phyloP scores from a whole-genome alignment of 768 basidiomycete species.

The Dioszegia crocea region DNA sequence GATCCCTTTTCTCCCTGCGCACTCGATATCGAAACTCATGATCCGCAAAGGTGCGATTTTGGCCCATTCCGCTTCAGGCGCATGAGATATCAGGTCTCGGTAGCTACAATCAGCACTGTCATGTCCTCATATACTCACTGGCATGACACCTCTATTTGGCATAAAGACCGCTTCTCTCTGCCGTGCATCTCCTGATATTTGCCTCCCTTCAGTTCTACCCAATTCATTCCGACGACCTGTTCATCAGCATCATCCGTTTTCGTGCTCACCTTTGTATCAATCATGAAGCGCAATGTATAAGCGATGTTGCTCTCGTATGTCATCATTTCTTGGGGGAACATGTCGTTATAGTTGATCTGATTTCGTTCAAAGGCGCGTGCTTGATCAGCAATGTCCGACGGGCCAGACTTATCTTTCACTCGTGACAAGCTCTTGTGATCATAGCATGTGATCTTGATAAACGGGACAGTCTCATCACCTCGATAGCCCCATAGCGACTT shows the following conservation, averaged over 20 bases:
- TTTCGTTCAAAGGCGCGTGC: conserved; percentile 65
- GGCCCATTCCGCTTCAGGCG: conserved; percentile 87
- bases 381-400: conserved; percentile 3
- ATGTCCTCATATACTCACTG: conserved; percentile 54
- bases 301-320: conserved; percentile 95
- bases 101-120: conserved; percentile 56
- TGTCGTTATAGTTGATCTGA: conserved; percentile 63
- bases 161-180: conserved; percentile 65
- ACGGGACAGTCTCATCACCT: conserved; percentile 72
- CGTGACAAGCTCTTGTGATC: conserved; percentile 76
- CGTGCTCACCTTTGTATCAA: conserved; percentile 74
- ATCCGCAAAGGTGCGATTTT: conserved; percentile 88
- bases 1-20: conserved; percentile 93
- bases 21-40: conserved; percentile 98
- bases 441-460: conserved; percentile 74
- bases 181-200: conserved; percentile 65
- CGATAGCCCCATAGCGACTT: conserved; percentile 81
- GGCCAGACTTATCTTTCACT: conserved; percentile 74
- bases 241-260: not conserved
- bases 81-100: conserved; percentile 79
- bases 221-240: conserved; percentile 97
- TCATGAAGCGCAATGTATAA: conserved; percentile 92
- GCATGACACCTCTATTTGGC: conserved; percentile 81
- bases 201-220: conserved; percentile 87
- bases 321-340: conserved; percentile 57